A percentile compares a stretch with the other conserved stretches of the same genome.
Conservation (phyloP, 2,329 filamentous ascomycete species). For the Pseudocercospora fuligena region DNA sequence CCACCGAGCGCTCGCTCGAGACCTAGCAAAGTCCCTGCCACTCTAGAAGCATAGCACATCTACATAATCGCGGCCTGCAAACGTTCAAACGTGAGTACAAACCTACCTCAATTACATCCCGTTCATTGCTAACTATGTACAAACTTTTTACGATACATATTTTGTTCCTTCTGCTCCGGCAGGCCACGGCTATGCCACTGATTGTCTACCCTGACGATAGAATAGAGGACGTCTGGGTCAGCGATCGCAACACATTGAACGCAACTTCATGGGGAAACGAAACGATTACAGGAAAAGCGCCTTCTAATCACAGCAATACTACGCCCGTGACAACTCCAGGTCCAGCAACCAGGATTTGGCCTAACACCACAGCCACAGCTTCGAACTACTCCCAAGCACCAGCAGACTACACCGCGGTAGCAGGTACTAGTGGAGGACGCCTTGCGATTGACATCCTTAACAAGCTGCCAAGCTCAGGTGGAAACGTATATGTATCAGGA, state of each 20-base stretch:
- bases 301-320: not conserved
- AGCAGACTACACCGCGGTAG: not conserved
- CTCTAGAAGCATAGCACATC: not conserved
- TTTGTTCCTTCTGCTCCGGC: slow-evolving; percentile 2
- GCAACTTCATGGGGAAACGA: slow-evolving; percentile 23
- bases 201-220: not conserved
- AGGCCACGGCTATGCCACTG: slow-evolving; percentile 10
- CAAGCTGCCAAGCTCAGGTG: slow-evolving; percentile 43
- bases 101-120: not conserved
- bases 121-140: slow-evolving; percentile 1
- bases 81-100: slow-evolving; percentile 2
- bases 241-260: slow-evolving; percentile 30
- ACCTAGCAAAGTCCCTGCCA: slow-evolving; percentile 5
- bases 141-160: not conserved
- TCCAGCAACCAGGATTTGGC: not conserved
- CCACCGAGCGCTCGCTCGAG: not conserved
- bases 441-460: slow-evolving; percentile 46
- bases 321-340: not conserved
- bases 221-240: slow-evolving; percentile 19
- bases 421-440: slow-evolving; percentile 13
- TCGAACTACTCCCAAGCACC: not conserved
- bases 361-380: not conserved
- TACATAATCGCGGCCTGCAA: not conserved
- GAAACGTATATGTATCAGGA: slow-evolving; percentile 54
- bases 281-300: not conserved